A percentile compares a stretch with the other conserved stretches of the same genome.
These are phyloP conservation scores for Coelastrella sp. DNA, from an alignment of 139 green algal species.

Conservation along the genomic window DNA sequence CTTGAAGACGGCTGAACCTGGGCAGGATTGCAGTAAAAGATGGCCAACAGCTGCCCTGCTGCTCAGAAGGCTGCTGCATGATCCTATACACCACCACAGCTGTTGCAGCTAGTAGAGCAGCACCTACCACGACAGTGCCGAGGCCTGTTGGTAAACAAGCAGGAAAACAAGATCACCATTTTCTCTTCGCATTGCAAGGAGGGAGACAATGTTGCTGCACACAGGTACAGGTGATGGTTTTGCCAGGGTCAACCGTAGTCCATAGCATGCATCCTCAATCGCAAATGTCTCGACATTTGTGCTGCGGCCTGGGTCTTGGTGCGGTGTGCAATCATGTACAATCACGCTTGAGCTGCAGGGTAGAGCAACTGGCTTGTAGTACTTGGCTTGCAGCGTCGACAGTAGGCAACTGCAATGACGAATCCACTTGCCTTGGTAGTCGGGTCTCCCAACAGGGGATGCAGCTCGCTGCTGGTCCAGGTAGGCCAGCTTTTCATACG, in stretches of 20 bases:
- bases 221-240: too few species aligned
- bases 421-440: too few species aligned
- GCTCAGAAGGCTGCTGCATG: not conserved
- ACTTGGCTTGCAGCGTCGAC: too few species aligned
- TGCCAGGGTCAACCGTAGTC: too few species aligned
- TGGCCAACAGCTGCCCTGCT: not conserved
- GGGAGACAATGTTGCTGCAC: too few species aligned
- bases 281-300: too few species aligned
- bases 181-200: too few species aligned
- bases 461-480: not conserved
- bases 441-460: not conserved
- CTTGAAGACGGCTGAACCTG: not conserved
- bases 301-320: too few species aligned
- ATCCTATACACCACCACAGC: not conserved
- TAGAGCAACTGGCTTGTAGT: not conserved
- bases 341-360: constrained; percentile 18
- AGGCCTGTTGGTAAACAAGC: not conserved
- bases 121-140: not conserved
- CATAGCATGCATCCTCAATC: too few species aligned
- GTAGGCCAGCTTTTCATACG: not conserved
- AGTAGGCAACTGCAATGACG: too few species aligned
- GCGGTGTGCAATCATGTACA: too few species aligned
- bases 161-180: too few species aligned
- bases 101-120: not conserved
- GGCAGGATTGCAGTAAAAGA: not conserved